Evolutionary conservation across 2,329 filamentous ascomycete genomes (phyloP), one percentile per base, ranked within the genome.

Genomic region (Microsporum canis): DNA sequence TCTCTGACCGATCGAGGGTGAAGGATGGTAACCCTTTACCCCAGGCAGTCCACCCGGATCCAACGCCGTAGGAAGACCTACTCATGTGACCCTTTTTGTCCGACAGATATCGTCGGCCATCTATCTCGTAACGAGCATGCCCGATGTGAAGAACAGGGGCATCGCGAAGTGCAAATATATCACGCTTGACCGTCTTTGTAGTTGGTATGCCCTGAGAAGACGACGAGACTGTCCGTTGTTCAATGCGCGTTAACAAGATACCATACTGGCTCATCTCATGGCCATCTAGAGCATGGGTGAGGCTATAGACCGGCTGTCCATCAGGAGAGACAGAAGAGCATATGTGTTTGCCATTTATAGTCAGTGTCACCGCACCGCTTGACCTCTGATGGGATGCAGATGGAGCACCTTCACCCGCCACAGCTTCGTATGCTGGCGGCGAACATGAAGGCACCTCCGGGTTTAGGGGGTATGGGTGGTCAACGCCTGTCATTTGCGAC

Each of bases 271-370:
- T 64, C 17, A 65, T 43, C 59, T 66, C 64, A 53, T 63, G 63
- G 58, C 64, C 64, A 51, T 66, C 64, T 14, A 66, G 38, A 29
- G 59, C 64, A 34, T 65, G 63, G 12, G 58, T 65, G 14, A 66
- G 56, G 41, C 63, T 64, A 45, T 66, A 66, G 53, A 66, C 47
- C n/a, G 63, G 63, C 5, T 61, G 43, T 8, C 41, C 49, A 34
- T 41, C 39, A 12, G 38, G 58, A 23, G 45, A 61, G 33, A 38
- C 31, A 7, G 63, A 63, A 6, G 63, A 62, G 59, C 55, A 43
- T n/a, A 65, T 59, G 29, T 62, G 59, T 49, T 60, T 62, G 17
- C 63, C 63, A 38, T 63, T 56, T 45, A 65, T 63, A 7, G 56
- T 62, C 38, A 65, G 27, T 29, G 58, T 62, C 39, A 63, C 57